These are phyloP conservation scores for Jackrogersella minutella DNA, from an alignment of 495 filamentous ascomycete genomes.

Conservation along the genomic window DNA sequence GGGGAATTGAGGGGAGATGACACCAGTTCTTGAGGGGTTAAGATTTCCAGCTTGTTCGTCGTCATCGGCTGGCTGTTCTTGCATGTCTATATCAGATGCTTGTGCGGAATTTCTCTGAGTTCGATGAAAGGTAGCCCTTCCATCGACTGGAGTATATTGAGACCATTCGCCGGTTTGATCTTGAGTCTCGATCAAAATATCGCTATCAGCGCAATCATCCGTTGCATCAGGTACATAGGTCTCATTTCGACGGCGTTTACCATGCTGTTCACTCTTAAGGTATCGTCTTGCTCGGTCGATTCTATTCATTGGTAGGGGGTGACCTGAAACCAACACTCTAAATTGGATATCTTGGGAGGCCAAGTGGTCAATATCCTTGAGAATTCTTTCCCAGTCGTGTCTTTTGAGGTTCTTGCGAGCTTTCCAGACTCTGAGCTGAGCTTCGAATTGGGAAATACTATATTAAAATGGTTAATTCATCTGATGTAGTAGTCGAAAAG, in stretches of 20 bases:
- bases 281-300: conserved; percentile 21
- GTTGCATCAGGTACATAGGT: background rate
- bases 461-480: background rate
- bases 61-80: background rate
- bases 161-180: conserved; percentile 5
- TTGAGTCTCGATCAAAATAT: conserved; percentile 19
- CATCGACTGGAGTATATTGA: background rate
- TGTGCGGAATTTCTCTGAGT: background rate
- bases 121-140: background rate
- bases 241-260: conserved; percentile 9
- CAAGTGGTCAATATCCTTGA: conserved; percentile 23
- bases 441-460: conserved; percentile 29
- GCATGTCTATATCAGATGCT: background rate
- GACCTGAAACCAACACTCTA: conserved; percentile 30
- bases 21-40: background rate
- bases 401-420: conserved; percentile 37
- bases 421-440: conserved; percentile 26
- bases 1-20: background rate
- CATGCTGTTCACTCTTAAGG: background rate
- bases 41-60: background rate
- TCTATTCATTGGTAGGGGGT: conserved; percentile 8
- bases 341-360: background rate
- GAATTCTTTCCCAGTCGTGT: conserved; percentile 26
- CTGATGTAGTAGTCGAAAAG: background rate
- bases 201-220: background rate